phyloP scores from a whole-genome alignment of 345 rosid genomes.

The Alliaria petiolata region DNA sequence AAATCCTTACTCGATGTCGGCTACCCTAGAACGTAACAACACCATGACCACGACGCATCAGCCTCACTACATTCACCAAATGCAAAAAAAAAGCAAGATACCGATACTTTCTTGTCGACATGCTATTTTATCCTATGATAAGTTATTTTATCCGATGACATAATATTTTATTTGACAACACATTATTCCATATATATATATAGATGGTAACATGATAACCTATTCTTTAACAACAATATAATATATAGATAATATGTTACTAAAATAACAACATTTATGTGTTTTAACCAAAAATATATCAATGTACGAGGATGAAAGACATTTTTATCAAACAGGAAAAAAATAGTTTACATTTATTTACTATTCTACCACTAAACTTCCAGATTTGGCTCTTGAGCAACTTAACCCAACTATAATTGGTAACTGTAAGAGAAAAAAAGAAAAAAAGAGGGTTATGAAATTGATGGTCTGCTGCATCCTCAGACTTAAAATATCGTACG shows the following conservation, averaged over 20 bases:
- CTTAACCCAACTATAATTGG: neutral
- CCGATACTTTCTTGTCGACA: no score
- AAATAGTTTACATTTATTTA: neutral
- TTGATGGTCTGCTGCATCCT: slow-evolving; percentile 24
- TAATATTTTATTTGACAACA: neutral
- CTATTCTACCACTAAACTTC: neutral
- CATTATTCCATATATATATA: no score
- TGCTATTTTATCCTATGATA: neutral
- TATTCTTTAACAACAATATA: no score
- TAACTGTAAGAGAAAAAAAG: neutral
- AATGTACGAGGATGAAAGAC: neutral
- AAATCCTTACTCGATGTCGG: no score
- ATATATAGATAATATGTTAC: no score
- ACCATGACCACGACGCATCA: no score
- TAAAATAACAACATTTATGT: neutral
- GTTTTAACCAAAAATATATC: neutral
- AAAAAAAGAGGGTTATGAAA: slow-evolving; percentile 15
- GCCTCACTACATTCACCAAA: no score
- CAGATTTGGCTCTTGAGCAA: neutral
- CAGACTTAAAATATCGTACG: slow-evolving; percentile 27
- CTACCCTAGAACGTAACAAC: no score
- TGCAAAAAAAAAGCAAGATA: no score
- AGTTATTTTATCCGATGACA: neutral
- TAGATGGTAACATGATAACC: no score
- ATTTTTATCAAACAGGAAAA: neutral